phyloP scores from a whole-genome alignment of 2,329 filamentous ascomycete genomes.

The Arthrobotrys musiformis region DNA sequence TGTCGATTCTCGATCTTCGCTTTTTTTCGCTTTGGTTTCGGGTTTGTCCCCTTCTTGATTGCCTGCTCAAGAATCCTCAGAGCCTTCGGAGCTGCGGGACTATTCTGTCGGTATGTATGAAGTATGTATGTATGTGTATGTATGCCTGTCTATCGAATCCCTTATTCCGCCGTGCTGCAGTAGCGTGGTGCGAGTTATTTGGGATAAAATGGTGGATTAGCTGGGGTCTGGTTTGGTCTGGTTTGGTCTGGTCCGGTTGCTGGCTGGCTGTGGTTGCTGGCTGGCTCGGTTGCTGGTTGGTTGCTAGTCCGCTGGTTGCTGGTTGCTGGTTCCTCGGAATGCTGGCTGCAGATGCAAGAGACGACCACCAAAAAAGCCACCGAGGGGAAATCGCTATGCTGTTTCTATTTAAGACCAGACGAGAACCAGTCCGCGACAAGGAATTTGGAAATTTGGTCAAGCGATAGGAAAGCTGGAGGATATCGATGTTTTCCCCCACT shows the following conservation, averaged over 20 bases:
- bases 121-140: no score
- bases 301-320: no score
- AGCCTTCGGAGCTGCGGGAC: constrained; percentile 35
- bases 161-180: constrained; percentile 41
- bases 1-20: constrained; percentile 38
- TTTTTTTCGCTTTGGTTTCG: no score
- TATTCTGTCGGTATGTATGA: constrained; percentile 31
- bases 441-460: background rate
- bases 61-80: constrained; percentile 16
- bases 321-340: constrained; percentile 15
- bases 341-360: background rate
- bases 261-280: no score
- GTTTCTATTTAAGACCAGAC: constrained; percentile 22
- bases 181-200: constrained; percentile 44
- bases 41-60: constrained; percentile 23
- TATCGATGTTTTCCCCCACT: background rate
- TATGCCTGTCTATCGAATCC: constrained; percentile 49
- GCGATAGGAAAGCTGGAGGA: background rate
- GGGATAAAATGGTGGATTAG: constrained; percentile 51
- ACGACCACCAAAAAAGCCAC: no score
- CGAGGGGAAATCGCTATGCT: background rate
- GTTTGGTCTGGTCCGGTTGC: no score
- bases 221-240: constrained; percentile 39
- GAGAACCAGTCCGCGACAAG: background rate
- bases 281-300: no score